A percentile compares a stretch with the other conserved stretches of the same genome.
Conservation (phyloP, 2,329 filamentous ascomycete genomes). For the Aspergillus fructus region DNA sequence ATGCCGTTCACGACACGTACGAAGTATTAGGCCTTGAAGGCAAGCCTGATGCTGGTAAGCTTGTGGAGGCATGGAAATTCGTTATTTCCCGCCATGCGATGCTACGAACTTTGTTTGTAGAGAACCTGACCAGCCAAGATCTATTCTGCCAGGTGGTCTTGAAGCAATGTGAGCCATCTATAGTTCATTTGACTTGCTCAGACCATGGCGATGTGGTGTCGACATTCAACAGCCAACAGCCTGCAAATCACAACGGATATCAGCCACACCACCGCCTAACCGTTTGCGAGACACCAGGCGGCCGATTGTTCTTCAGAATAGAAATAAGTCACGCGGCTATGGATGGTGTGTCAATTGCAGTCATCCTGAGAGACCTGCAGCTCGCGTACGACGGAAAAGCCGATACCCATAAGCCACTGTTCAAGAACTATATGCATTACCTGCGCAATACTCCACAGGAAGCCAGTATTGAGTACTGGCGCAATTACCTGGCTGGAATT, state of each 20-base stretch:
- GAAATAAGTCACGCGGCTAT: slow-evolving; percentile 54
- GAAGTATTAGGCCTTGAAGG: slow-evolving; percentile 26
- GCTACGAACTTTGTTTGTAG: slow-evolving; percentile 39
- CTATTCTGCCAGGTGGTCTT: slow-evolving; percentile 38
- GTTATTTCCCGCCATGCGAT: slow-evolving; percentile 35
- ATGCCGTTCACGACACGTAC: slow-evolving; percentile 40
- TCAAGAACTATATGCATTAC: slow-evolving; percentile 37
- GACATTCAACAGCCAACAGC: slow-evolving; percentile 29
- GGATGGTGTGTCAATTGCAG: slow-evolving; percentile 53
- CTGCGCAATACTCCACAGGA: slow-evolving; percentile 26
- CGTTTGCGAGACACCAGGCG: slow-evolving; percentile 42
- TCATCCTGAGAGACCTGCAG: slow-evolving; percentile 48
- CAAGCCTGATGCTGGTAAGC: slow-evolving; percentile 26
- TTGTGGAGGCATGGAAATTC: slow-evolving; percentile 32
- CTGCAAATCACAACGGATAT: slow-evolving; percentile 25
- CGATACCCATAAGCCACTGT: slow-evolving; percentile 34
- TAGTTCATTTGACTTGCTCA: slow-evolving; percentile 30
- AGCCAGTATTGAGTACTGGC: slow-evolving; percentile 38
- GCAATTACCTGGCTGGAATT: slow-evolving; percentile 33
- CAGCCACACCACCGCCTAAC: slow-evolving; percentile 48
- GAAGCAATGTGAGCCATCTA: slow-evolving; percentile 29
- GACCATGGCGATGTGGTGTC: slow-evolving; percentile 29
- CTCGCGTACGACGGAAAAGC: slow-evolving; percentile 47
- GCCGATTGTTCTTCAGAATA: slow-evolving; percentile 45
- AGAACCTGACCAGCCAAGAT: slow-evolving; percentile 31